A percentile compares a stretch with the other conserved stretches of the same genome.
Evolutionary conservation across 1,284 basidiomycete genomes (phyloP).

Genomic region (Peniophora sp.): DNA sequence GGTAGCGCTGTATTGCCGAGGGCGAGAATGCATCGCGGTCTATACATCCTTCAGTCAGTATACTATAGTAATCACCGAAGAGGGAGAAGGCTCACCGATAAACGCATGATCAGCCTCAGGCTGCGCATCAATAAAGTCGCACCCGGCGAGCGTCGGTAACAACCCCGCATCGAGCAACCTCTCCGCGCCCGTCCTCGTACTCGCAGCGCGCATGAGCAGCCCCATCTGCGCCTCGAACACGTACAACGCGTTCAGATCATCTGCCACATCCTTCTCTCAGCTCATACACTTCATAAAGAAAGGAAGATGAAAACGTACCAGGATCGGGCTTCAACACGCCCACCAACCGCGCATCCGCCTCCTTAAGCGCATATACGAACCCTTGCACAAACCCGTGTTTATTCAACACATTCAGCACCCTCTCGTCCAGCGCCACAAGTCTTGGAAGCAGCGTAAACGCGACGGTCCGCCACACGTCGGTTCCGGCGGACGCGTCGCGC

Average conservation of each 20-base stretch:
- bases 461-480: conserved; percentile 96
- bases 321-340: conserved; percentile 84
- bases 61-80: conserved; percentile 2
- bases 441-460: conserved; percentile 84
- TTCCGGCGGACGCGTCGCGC: conserved; percentile 88
- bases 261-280: conserved; percentile 28
- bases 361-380: conserved; percentile 83
- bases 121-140: conserved; percentile 80
- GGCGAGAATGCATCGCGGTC: conserved; percentile 85
- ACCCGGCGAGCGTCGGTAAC: conserved; percentile 74
- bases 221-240: conserved; percentile 95
- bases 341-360: conserved; percentile 74
- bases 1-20: conserved; percentile 80
- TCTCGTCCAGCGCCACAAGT: conserved; percentile 55
- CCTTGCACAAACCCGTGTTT: conserved; percentile 78
- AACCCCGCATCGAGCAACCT: conserved; percentile 76
- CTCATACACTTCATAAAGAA: too few relatives aligned
- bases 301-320: conserved; percentile 36
- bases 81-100: conserved; percentile 48
- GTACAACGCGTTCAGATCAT: conserved; percentile 86
- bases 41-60: conserved; percentile 20
- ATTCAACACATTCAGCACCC: conserved; percentile 52
- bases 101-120: conserved; percentile 78
- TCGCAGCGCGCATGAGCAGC: conserved; percentile 77
- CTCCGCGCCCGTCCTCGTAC: conserved; percentile 79